Evolutionary conservation across 176 grass and related monocot genomes (phyloP).

Genomic region (Aegilops speltoides): DNA sequence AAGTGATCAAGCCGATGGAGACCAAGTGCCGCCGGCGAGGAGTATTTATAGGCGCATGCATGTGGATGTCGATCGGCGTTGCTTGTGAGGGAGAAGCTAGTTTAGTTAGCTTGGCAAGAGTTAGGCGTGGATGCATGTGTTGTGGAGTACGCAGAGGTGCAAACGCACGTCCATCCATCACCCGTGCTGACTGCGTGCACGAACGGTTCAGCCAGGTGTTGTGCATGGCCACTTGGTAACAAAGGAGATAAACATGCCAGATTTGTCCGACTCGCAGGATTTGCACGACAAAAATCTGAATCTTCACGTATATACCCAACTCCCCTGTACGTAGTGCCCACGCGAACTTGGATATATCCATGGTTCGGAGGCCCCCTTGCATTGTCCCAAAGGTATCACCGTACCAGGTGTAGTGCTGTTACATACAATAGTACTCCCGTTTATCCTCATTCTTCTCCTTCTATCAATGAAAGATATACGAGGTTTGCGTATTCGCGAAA

Average conservation of each 20-base stretch:
- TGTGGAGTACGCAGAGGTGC: neutral
- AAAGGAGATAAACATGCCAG: neutral
- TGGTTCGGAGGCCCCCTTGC: too few species aligned
- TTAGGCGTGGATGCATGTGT: neutral
- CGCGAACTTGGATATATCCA: too few species aligned
- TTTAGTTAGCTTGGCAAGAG: neutral
- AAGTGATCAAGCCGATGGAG: neutral
- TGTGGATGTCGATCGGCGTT: neutral
- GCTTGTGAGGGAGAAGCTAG: neutral
- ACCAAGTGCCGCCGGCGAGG: neutral
- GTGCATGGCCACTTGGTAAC: too few species aligned
- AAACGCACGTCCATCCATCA: neutral
- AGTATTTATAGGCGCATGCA: neutral
- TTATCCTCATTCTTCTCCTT: too few species aligned
- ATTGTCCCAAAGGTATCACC: too few species aligned
- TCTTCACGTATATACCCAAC: neutral
- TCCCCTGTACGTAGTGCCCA: too few species aligned
- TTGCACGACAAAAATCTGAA: neutral
- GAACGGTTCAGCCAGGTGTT: neutral
- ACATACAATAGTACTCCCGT: too few species aligned
- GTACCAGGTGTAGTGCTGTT: too few species aligned
- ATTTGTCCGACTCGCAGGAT: neutral
- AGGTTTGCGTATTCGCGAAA: too few species aligned
- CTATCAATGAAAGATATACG: too few species aligned
- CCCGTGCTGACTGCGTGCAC: neutral